These are phyloP conservation scores for Colletotrichum sidae DNA, from an alignment of 2,329 filamentous ascomycete species.

Conservation along the genomic window DNA sequence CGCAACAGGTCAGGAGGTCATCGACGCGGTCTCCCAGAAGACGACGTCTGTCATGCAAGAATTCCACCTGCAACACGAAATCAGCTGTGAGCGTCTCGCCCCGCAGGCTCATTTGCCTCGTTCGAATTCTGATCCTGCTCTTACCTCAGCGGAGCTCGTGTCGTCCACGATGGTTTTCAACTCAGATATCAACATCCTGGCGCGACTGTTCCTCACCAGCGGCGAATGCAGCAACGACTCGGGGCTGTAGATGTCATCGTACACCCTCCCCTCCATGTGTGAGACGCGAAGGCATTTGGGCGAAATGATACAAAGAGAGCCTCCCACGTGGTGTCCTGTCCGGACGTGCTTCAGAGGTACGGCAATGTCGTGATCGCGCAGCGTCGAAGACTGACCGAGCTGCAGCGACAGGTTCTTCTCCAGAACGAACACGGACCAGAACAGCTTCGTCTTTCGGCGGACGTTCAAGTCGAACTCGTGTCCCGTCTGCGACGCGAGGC, in stretches of 20 bases:
- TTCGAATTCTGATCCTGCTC: neutral
- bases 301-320: neutral
- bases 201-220: neutral
- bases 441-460: neutral
- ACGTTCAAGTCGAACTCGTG: neutral
- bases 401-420: slow-evolving; percentile 1
- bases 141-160: neutral
- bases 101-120: neutral
- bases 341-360: neutral
- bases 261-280: neutral
- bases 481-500: neutral
- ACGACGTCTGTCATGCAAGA: neutral
- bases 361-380: neutral
- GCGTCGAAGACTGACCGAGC: neutral
- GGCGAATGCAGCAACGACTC: neutral
- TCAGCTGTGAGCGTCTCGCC: neutral
- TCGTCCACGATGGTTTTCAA: neutral
- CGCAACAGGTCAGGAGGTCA: neutral
- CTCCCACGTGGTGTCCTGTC: neutral
- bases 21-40: neutral
- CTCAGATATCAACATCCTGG: neutral
- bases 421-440: neutral
- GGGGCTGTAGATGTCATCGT: slow-evolving; percentile 1
- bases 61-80: neutral
- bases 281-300: neutral